A percentile compares a stretch with the other conserved stretches of the same genome.
Conservation (phyloP, 345 rosid genomes). For the Moringa oleifera region DNA sequence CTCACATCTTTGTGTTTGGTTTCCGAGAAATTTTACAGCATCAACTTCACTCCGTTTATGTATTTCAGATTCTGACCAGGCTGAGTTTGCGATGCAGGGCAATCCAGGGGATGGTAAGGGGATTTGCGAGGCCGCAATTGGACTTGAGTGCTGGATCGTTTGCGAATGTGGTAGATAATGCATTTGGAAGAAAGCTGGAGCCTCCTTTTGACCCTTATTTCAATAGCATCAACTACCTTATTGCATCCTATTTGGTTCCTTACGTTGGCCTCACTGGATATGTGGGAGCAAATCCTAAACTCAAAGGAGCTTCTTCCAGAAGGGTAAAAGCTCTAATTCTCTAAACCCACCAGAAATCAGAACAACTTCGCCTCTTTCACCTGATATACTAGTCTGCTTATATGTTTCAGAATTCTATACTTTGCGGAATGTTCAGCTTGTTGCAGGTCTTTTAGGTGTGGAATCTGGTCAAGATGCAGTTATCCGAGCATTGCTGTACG, state of each 20-base stretch:
- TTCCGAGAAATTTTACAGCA: too few species aligned
- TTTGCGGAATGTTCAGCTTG: conserved; percentile 34
- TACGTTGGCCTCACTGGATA: conserved; percentile 82
- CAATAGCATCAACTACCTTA: conserved; percentile 45
- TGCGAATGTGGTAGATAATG: conserved; percentile 45
- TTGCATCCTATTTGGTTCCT: conserved; percentile 75
- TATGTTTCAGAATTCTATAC: neutral
- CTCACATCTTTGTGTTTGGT: neutral
- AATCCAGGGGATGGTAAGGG: conserved; percentile 48
- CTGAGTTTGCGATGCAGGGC: conserved; percentile 35
- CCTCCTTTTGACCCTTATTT: conserved; percentile 79
- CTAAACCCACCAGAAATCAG: neutral
- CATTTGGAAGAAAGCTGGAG: conserved; percentile 38
- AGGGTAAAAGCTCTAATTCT: conserved; percentile 34
- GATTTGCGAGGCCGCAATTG: conserved; percentile 78
- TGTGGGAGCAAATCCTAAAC: conserved; percentile 69
- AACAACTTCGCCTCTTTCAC: too few species aligned
- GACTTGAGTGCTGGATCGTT: conserved; percentile 56
- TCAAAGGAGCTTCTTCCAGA: conserved; percentile 35
- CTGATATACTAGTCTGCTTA: neutral
- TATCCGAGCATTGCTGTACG: conserved; percentile 52
- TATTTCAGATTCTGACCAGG: too few species aligned
- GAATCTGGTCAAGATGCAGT: conserved; percentile 85
- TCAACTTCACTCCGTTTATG: neutral
- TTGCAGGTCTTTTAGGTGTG: conserved; percentile 74